Evolutionary conservation across 768 basidiomycete species (phyloP).

Genomic region (Coprinellus aureogranulatus): DNA sequence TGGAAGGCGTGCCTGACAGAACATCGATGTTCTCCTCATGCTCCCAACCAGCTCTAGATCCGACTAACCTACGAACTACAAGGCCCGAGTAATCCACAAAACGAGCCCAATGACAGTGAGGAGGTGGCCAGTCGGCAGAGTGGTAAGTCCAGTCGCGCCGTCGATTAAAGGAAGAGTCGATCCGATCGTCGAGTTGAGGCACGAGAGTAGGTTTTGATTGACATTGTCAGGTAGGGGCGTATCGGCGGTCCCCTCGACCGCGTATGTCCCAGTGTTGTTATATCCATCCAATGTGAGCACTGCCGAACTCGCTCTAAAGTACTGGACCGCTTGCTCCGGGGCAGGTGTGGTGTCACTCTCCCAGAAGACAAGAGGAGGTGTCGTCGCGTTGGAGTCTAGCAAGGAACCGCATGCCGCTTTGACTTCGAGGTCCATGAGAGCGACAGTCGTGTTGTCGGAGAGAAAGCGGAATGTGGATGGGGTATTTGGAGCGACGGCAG

Average conservation of each 20-base stretch:
- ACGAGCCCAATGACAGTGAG: background rate
- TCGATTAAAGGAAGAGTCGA: slow-evolving; percentile 15
- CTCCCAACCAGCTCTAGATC: background rate
- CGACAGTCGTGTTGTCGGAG: slow-evolving; percentile 43
- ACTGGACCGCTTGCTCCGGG: slow-evolving; percentile 54
- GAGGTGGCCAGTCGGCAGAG: background rate
- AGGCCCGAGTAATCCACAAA: background rate
- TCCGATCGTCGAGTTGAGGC: slow-evolving; percentile 20
- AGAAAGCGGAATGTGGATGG: slow-evolving; percentile 41
- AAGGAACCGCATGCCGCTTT: slow-evolving; percentile 41
- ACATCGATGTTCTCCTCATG: no score
- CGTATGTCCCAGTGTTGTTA: slow-evolving; percentile 53
- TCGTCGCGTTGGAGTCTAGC: slow-evolving; percentile 28
- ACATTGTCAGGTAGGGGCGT: slow-evolving; percentile 10
- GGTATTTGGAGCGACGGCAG: slow-evolving; percentile 24
- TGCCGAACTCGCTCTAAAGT: slow-evolving; percentile 57
- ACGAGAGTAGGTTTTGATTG: slow-evolving; percentile 15
- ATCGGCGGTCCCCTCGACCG: slow-evolving; percentile 13
- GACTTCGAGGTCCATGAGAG: slow-evolving; percentile 38
- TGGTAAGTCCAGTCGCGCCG: slow-evolving; percentile 5
- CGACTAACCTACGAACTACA: background rate
- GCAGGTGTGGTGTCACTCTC: slow-evolving; percentile 18
- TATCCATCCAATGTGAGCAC: slow-evolving; percentile 58
- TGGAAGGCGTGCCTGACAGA: no score
- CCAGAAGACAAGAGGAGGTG: slow-evolving; percentile 27